Evolutionary conservation across 2,329 filamentous ascomycete genomes (phyloP), one percentile per base, ranked within the genome.

Genomic region (Thyridium curvatum): DNA sequence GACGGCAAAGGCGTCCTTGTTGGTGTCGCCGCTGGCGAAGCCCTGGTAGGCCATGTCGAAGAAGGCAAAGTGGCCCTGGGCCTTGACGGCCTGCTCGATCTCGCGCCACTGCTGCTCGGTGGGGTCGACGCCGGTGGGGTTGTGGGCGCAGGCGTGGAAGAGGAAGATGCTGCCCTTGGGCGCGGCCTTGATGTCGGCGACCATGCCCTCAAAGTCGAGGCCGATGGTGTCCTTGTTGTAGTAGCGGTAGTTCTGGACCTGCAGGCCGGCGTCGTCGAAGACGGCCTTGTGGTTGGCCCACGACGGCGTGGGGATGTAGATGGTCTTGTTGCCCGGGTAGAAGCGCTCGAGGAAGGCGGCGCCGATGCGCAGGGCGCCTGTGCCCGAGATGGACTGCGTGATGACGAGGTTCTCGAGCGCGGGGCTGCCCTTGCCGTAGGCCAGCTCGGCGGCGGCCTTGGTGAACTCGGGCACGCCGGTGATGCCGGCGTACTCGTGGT

Each of bases 41-140:
- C 91, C 91, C 71, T 98, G 91, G 77, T 98, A 98, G 48, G 91
- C 91, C 90, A 96, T 96, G 67, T 97, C 91, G 71, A 97, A 98
- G 79, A 98, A 96, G 55, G 88, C 82, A 64, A 84, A 94, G 77
- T 97, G 91, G 37, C 76, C 82, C 63, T 85, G 81, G 61, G 80
- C 77, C 78, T 94, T 94, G 65, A 95, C 81, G 45, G 84, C 85
- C 45, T 84, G 70, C 65, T 86, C 87, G 64, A 98, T 93, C 71
- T 91, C 74, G 67, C 79, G 79, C 91, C 91, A 97, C 73, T 97
- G 91, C 64, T 87, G 84, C 55, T 79, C 69, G 32, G 86, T 95
- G 29, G 91, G 93, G 69, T 97, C 91, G 55, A 97, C 85, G 61
- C 91, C 91, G 47, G 93, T 97, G 43, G 91, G 91, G 77, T 97